Evolutionary conservation across 345 rosid species (phyloP), one percentile per base, ranked within the genome.

Genomic region (Melaleuca quinquenervia): DNA sequence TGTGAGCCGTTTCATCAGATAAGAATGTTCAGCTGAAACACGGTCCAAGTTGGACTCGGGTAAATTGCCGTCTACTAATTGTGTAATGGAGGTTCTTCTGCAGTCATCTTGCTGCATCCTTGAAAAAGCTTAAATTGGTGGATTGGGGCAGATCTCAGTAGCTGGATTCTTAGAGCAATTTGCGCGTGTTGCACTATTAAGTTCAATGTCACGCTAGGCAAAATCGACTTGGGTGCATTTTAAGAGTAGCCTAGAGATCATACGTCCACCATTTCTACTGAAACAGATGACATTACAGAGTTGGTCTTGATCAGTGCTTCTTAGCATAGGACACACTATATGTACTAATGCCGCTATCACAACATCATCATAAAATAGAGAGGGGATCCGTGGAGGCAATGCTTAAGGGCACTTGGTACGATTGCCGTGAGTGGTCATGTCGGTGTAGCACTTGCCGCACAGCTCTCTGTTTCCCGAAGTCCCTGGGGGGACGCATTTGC

Each of bases 401-500:
- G 36, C 20, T 60, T 82, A 92, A 89, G 94, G 95, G 88, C 95
- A 92, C 88, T 93, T 91, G 87, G 90, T 86, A 86, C 64, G 90
- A 87, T 93, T 93, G 41, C 88, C 89, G 52, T 93, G 95, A 53
- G 94, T 91, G 44, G 86, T 91, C 95, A 93, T 93, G 45, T 91
- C 95, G 32, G 94, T 93, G 83, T 93, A 93, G 88, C 95, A 93
- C 78, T 87, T 87, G 22, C 95, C 95, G 58, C 95, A 93, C 82
- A 83, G 16, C 83, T 92, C 90, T 87, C 92, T 86, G 88, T 92
- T 92, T 29, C 95, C 94, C 4, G 90, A 87, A 41, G 95, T 92
- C 27, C 95, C 95, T 1, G 92, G 95, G 21, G 95, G 95, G 6
- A 93, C 95, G 82, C 95, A 93, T 84, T 88, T 88, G 93, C 95